A percentile compares a stretch with the other conserved stretches of the same genome.
These are phyloP conservation scores for Eimeria acervulina DNA, from an alignment of 169 alveolate genomes.

Conservation along the genomic window DNA sequence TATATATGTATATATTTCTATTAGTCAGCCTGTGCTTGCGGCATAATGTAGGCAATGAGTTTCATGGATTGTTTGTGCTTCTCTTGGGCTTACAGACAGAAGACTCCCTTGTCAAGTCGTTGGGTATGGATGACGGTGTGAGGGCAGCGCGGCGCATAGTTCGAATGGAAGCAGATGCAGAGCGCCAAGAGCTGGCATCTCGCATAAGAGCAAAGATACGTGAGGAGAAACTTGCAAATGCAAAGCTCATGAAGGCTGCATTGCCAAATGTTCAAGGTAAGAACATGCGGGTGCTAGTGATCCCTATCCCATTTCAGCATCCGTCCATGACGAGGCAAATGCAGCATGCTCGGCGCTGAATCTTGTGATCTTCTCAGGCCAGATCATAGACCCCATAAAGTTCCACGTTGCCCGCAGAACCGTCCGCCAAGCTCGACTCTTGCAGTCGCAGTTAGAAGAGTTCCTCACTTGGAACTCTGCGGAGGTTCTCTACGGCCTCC, in stretches of 20 bases:
- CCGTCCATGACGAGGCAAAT: background rate
- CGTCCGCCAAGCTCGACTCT: slow-evolving; percentile 75
- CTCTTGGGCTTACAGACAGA: slow-evolving; percentile 23
- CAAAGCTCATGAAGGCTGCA: slow-evolving; percentile 78
- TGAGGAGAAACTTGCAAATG: slow-evolving; percentile 80
- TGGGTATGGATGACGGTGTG: slow-evolving; percentile 54
- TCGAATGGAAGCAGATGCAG: slow-evolving; percentile 65
- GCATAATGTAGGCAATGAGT: background rate
- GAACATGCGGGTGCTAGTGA: background rate
- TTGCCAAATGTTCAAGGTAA: slow-evolving; percentile 81
- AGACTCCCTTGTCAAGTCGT: slow-evolving; percentile 37
- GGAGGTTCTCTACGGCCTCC: slow-evolving; percentile 73
- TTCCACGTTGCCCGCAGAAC: slow-evolving; percentile 82
- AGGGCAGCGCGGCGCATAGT: slow-evolving; percentile 51
- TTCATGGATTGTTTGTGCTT: background rate
- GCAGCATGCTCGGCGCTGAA: background rate
- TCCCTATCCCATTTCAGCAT: background rate
- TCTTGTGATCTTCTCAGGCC: slow-evolving; percentile 31
- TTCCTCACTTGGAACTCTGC: slow-evolving; percentile 83
- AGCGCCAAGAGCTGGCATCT: slow-evolving; percentile 73
- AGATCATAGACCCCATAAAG: slow-evolving; percentile 78
- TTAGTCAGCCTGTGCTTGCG: background rate
- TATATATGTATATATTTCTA: too few species aligned
- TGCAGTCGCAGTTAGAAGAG: slow-evolving; percentile 83
- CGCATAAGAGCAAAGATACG: slow-evolving; percentile 81